phyloP scores from a whole-genome alignment of 2,329 filamentous ascomycete genomes.

The Trichocomaceae sp. region DNA sequence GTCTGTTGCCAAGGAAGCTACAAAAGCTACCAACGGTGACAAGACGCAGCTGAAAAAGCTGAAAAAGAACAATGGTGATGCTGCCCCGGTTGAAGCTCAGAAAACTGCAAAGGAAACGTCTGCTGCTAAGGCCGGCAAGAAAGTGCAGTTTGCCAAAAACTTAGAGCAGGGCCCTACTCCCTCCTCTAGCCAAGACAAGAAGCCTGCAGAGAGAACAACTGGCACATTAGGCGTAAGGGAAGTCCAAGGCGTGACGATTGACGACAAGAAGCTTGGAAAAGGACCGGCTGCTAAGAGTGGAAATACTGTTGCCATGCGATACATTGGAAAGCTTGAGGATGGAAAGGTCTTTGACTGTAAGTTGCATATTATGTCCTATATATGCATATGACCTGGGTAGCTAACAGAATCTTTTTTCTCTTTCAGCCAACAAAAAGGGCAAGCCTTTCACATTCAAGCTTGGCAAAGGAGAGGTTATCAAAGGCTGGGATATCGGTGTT shows the following conservation, averaged over 20 bases:
- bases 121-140: slow-evolving; percentile 67
- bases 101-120: slow-evolving; percentile 46
- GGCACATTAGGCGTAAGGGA: slow-evolving; percentile 64
- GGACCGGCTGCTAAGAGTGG: slow-evolving; percentile 84
- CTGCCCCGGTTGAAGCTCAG: slow-evolving; percentile 56
- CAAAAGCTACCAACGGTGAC: slow-evolving; percentile 50
- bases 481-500: slow-evolving; percentile 96
- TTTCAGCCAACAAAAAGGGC: slow-evolving; percentile 90
- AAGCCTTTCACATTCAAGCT: slow-evolving; percentile 96
- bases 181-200: slow-evolving; percentile 47
- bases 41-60: slow-evolving; percentile 98
- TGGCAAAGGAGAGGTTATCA: slow-evolving; percentile 91
- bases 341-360: slow-evolving; percentile 92
- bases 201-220: slow-evolving; percentile 46
- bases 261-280: slow-evolving; percentile 87
- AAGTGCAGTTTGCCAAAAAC: slow-evolving; percentile 98
- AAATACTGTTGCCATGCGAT: slow-evolving; percentile 86
- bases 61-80: slow-evolving; percentile 97
- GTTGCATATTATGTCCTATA: slow-evolving; percentile 32
- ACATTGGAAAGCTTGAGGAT: slow-evolving; percentile 93
- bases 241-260: slow-evolving; percentile 82
- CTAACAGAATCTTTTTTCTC: background rate
- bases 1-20: slow-evolving; percentile 66
- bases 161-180: slow-evolving; percentile 92
- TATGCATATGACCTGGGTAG: background rate